These are phyloP conservation scores for Solanum hybrid DNA, from an alignment of 305 asterid genomes.

Conservation along the genomic window DNA sequence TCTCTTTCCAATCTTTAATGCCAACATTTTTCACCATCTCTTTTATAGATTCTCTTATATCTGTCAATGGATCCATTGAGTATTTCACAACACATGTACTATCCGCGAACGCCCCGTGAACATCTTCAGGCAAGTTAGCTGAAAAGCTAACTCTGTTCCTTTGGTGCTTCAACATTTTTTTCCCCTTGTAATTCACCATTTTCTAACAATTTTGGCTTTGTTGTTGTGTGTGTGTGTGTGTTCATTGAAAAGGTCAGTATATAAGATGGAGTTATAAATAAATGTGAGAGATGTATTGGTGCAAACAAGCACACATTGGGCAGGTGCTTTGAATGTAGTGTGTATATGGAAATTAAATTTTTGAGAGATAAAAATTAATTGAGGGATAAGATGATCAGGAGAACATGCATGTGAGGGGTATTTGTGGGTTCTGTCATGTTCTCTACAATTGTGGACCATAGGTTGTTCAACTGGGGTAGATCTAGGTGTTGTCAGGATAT, in stretches of 20 bases:
- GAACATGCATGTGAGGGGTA: background rate
- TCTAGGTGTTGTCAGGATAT: background rate
- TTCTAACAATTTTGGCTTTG: background rate
- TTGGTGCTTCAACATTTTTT: conserved; percentile 5
- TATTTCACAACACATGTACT: conserved; percentile 56
- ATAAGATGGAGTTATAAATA: background rate
- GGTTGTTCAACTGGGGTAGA: background rate
- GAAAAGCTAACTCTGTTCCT: conserved; percentile 40
- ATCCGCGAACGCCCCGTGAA: conserved; percentile 25
- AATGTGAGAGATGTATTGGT: background rate
- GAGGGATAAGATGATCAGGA: background rate
- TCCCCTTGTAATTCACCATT: conserved; percentile 1
- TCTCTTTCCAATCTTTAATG: conserved; percentile 44
- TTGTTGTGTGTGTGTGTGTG: background rate
- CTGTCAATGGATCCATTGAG: conserved; percentile 43
- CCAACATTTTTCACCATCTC: conserved; percentile 43
- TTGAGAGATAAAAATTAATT: background rate
- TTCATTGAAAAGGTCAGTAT: background rate
- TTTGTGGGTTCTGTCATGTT: background rate
- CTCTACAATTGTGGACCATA: background rate
- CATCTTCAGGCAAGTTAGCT: conserved; percentile 47
- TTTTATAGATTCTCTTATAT: conserved; percentile 39
- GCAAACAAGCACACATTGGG: background rate
- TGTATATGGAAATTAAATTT: background rate
- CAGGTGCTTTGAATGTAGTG: conserved; percentile 1